These are phyloP conservation scores for Eremothecium gossypii DNA, from an alignment of 1,139 yeast genomes.

Conservation along the genomic window DNA sequence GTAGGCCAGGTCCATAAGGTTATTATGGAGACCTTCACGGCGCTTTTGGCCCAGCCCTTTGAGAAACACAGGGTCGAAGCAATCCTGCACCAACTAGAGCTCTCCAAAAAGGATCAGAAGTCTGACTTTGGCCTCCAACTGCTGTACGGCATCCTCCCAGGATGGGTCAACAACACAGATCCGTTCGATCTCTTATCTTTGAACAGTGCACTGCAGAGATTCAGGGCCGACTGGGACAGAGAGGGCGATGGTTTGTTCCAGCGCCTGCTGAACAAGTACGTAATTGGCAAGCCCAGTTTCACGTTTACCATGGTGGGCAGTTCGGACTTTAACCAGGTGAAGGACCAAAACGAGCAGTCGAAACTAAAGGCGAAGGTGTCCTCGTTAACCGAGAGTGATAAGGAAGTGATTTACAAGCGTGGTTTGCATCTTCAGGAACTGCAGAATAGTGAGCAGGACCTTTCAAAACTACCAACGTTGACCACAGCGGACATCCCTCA, in stretches of 20 bases:
- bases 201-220: slow-evolving; percentile 47
- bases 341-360: slow-evolving; percentile 45
- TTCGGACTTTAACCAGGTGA: slow-evolving; percentile 39
- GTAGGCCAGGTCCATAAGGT: slow-evolving; percentile 39
- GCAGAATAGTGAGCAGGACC: slow-evolving; percentile 63
- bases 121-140: slow-evolving; percentile 85
- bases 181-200: slow-evolving; percentile 61
- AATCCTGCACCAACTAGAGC: slow-evolving; percentile 77
- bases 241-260: slow-evolving; percentile 53
- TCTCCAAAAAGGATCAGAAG: slow-evolving; percentile 74
- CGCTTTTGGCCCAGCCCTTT: slow-evolving; percentile 40
- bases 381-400: slow-evolving; percentile 46
- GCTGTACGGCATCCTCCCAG: slow-evolving; percentile 63
- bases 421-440: slow-evolving; percentile 51
- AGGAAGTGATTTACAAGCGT: slow-evolving; percentile 46
- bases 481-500: slow-evolving; percentile 62
- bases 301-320: slow-evolving; percentile 72
- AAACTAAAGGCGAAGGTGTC: slow-evolving; percentile 41
- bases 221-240: slow-evolving; percentile 48
- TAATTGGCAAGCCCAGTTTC: slow-evolving; percentile 49
- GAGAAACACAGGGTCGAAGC: slow-evolving; percentile 67
- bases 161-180: slow-evolving; percentile 74
- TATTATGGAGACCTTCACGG: slow-evolving; percentile 39
- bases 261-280: slow-evolving; percentile 43
- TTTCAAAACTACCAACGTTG: slow-evolving; percentile 72